phyloP scores from a whole-genome alignment of 495 filamentous ascomycete species.

The Thozetella sp. region DNA sequence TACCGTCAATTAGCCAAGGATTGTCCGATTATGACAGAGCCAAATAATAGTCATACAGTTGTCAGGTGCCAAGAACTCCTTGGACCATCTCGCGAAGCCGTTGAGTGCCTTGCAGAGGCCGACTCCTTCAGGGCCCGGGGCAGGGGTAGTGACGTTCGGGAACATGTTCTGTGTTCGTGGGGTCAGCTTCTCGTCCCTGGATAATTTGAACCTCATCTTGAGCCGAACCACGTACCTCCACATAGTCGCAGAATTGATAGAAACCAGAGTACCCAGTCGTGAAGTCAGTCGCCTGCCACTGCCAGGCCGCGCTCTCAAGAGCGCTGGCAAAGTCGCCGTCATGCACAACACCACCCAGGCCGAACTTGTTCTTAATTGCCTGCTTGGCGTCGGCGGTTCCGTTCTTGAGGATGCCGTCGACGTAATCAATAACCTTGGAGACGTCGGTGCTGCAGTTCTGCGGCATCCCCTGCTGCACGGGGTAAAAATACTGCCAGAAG shows the following conservation, averaged over 20 bases:
- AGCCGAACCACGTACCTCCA: conserved; percentile 14
- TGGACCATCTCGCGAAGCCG: conserved; percentile 51
- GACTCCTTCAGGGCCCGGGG: conserved; percentile 24
- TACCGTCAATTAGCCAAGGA: conserved; percentile 46
- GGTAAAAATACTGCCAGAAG: conserved; percentile 69
- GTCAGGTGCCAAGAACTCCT: conserved; percentile 41
- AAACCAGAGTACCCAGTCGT: conserved; percentile 21
- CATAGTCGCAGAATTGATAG: conserved; percentile 33
- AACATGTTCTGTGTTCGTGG: conserved; percentile 14
- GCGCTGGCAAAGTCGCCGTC: conserved; percentile 62
- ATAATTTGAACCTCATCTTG: not conserved
- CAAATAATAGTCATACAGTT: conserved; percentile 13
- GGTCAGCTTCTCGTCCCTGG: not conserved
- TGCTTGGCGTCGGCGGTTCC: conserved; percentile 45
- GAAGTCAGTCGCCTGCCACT: conserved; percentile 52
- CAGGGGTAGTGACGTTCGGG: conserved; percentile 23
- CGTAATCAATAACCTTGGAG: conserved; percentile 53
- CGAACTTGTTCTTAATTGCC: conserved; percentile 60
- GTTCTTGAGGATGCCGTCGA: conserved; percentile 49
- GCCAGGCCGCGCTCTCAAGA: conserved; percentile 56
- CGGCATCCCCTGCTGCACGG: conserved; percentile 63
- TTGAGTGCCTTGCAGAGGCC: conserved; percentile 25
- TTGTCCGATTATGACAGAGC: too few relatives aligned
- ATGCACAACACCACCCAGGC: conserved; percentile 45
- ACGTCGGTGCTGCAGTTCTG: conserved; percentile 66